A percentile compares a stretch with the other conserved stretches of the same genome.
Conservation (phyloP, 306 rosid genomes). For the Dryas drummondii region DNA sequence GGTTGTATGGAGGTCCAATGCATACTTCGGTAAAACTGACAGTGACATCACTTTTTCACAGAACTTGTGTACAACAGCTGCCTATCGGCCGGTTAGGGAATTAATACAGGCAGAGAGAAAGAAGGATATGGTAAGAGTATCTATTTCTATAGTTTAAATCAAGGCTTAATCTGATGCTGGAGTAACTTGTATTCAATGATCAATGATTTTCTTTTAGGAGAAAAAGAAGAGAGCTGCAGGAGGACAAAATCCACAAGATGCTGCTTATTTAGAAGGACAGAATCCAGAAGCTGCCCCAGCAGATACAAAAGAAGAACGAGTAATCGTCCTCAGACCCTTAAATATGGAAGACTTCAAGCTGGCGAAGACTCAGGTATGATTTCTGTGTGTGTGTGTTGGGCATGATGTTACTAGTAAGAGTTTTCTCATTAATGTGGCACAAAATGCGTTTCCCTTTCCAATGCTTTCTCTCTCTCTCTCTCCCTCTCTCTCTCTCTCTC, state of each 20-base stretch:
- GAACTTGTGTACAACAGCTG: slow-evolving; percentile 93
- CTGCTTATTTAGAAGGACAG: slow-evolving; percentile 5
- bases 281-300: slow-evolving; percentile 24
- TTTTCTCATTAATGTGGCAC: too few species aligned
- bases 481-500: not conserved
- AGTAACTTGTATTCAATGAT: slow-evolving; percentile 17
- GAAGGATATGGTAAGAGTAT: slow-evolving; percentile 56
- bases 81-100: slow-evolving; percentile 87
- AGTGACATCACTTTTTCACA: slow-evolving; percentile 27
- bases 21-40: slow-evolving; percentile 12
- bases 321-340: slow-evolving; percentile 72
- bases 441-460: too few species aligned
- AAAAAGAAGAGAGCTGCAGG: slow-evolving; percentile 51
- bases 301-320: slow-evolving; percentile 45
- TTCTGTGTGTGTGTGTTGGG: not conserved
- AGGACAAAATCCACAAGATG: slow-evolving; percentile 25
- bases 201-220: slow-evolving; percentile 36
- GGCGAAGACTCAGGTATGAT: slow-evolving; percentile 74
- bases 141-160: not conserved
- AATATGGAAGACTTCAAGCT: slow-evolving; percentile 78
- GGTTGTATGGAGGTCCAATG: slow-evolving; percentile 2
- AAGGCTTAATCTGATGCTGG: not conserved
- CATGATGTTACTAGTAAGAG: too few species aligned
- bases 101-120: slow-evolving; percentile 78
- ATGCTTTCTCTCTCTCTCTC: too few species aligned